Evolutionary conservation across 495 filamentous ascomycete genomes (phyloP).

Genomic region (Hypoxylon lienhwacheense): DNA sequence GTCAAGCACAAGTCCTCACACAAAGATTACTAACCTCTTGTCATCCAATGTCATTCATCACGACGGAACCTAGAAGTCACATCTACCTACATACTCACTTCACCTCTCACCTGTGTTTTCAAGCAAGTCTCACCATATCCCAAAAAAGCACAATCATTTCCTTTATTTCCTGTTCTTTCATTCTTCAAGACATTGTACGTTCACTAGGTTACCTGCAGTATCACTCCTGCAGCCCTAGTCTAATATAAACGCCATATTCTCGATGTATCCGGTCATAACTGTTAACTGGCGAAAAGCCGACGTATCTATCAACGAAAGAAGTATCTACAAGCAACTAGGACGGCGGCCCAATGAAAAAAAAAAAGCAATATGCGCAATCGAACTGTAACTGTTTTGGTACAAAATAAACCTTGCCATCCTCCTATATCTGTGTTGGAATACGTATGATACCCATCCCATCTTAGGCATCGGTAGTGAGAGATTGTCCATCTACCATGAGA

Average conservation of each 20-base stretch:
- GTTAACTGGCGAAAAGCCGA: slow-evolving; percentile 13
- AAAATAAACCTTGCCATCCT: slow-evolving; percentile 10
- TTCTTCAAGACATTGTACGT: too few species aligned
- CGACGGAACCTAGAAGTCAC: not conserved
- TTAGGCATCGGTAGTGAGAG: too few species aligned
- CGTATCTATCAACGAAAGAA: slow-evolving; percentile 22
- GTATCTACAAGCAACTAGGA: slow-evolving; percentile 34
- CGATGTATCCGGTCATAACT: slow-evolving; percentile 26
- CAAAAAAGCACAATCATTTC: too few species aligned
- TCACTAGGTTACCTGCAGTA: not conserved
- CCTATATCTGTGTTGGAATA: too few species aligned
- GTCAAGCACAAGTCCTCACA: too few species aligned
- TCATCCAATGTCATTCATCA: too few species aligned
- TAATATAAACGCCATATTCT: slow-evolving; percentile 22
- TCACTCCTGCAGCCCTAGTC: not conserved
- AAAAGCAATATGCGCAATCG: slow-evolving; percentile 36
- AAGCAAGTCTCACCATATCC: not conserved
- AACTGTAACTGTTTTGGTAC: slow-evolving; percentile 19
- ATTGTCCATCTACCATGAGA: slow-evolving; percentile 73
- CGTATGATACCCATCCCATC: too few species aligned
- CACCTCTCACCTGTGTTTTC: not conserved
- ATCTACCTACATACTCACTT: not conserved
- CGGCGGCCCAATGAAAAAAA: slow-evolving; percentile 18
- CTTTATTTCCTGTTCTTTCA: not conserved
- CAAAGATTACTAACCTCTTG: too few species aligned